Conservation (phyloP, 208 protist species). For the Leishmania turanica region DNA sequence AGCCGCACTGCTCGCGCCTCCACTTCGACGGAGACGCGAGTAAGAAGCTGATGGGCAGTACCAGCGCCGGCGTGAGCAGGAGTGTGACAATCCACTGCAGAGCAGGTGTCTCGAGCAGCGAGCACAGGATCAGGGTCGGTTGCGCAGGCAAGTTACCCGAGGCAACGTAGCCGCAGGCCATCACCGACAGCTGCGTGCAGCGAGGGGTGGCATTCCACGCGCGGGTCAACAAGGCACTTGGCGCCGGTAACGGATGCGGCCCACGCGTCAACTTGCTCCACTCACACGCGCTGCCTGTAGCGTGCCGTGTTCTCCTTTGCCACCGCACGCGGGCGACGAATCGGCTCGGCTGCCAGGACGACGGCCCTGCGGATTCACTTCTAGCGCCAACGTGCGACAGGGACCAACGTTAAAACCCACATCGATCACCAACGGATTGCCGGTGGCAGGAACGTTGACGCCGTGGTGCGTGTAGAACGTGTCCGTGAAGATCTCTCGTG, state of each 20-base stretch:
- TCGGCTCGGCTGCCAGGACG: slow-evolving; percentile 44
- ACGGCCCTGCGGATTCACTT: slow-evolving; percentile 25
- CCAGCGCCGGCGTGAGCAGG: slow-evolving; percentile 11
- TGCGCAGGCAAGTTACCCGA: slow-evolving; percentile 21
- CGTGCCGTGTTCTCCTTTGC: slow-evolving; percentile 25
- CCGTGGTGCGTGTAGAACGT: slow-evolving; percentile 42
- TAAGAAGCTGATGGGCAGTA: slow-evolving; percentile 26
- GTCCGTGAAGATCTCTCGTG: slow-evolving; percentile 41
- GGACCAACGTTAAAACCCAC: slow-evolving; percentile 52
- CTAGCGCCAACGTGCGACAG: slow-evolving; percentile 32
- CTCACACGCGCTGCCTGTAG: slow-evolving; percentile 16
- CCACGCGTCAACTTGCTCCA: slow-evolving; percentile 29
- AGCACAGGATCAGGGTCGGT: slow-evolving; percentile 19
- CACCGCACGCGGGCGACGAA: slow-evolving; percentile 21
- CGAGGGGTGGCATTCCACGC: slow-evolving; percentile 16
- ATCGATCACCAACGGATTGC: slow-evolving; percentile 41
- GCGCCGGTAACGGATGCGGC: neutral
- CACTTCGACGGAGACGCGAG: slow-evolving; percentile 15
- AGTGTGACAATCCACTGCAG: slow-evolving; percentile 18
- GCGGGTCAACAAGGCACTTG: slow-evolving; percentile 27
- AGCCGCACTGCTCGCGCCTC: slow-evolving; percentile 12
- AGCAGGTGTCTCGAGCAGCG: slow-evolving; percentile 20
- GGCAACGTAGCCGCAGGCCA: slow-evolving; percentile 25
- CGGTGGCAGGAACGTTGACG: slow-evolving; percentile 10
- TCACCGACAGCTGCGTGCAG: slow-evolving; percentile 21